Evolutionary conservation across 768 basidiomycete genomes (phyloP).

Genomic region (Rhodocollybia butyracea): DNA sequence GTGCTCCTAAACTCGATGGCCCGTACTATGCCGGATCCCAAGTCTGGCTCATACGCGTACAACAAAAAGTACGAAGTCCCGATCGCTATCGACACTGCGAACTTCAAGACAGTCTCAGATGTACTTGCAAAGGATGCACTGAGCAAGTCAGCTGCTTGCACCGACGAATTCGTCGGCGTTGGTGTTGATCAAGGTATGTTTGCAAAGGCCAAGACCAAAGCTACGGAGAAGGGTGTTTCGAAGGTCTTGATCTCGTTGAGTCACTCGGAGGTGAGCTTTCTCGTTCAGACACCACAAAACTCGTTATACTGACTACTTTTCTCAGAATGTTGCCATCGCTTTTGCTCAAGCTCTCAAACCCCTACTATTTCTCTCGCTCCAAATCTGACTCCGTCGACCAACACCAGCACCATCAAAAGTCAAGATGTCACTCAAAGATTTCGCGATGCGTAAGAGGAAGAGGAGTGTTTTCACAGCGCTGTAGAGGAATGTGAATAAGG

Average conservation of each 20-base stretch:
- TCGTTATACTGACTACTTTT: slow-evolving; percentile 13
- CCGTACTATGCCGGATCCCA: slow-evolving; percentile 74
- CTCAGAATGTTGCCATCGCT: slow-evolving; percentile 78
- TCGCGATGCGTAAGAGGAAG: too few relatives aligned
- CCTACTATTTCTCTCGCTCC: too few relatives aligned
- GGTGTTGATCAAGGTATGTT: slow-evolving; percentile 83
- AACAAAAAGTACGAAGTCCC: slow-evolving; percentile 54
- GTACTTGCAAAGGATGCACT: slow-evolving; percentile 38
- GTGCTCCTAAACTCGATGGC: slow-evolving; percentile 93
- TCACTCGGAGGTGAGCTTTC: slow-evolving; percentile 79
- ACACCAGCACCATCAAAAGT: too few relatives aligned
- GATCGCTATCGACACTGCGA: slow-evolving; percentile 56
- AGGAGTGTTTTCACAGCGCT: slow-evolving; percentile 95
- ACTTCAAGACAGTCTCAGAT: slow-evolving; percentile 62
- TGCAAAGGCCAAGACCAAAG: slow-evolving; percentile 75
- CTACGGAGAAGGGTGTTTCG: slow-evolving; percentile 67
- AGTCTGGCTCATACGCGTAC: slow-evolving; percentile 87
- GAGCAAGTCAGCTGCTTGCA: slow-evolving; percentile 19
- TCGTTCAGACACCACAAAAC: too few relatives aligned
- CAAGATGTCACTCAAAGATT: too few relatives aligned
- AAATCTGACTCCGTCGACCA: too few relatives aligned
- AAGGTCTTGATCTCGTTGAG: slow-evolving; percentile 82
- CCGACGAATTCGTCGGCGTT: slow-evolving; percentile 63
- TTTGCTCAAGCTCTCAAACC: slow-evolving; percentile 89
- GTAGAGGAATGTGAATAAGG: slow-evolving; percentile 98